Base-by-base conservation (phyloP, 208 protist genomes). In the Crithidia bombi region DNA sequence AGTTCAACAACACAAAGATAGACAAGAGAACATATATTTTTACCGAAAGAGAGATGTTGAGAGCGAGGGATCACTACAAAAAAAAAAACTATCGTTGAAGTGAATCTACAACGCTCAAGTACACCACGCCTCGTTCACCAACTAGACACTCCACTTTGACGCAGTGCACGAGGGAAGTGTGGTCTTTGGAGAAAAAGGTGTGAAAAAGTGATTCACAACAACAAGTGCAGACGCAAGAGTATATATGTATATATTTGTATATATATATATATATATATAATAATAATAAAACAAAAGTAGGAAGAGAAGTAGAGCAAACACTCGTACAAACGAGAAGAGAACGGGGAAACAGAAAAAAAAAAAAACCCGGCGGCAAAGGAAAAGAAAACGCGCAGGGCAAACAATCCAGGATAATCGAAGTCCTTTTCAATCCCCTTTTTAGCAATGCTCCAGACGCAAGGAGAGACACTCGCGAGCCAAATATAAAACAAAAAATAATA, bases 131-230 rank as follows among this genome's bases (percentile, higher is more conserved):
- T 39, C 32, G 55, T 33, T 61, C n/a, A n/a, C n/a, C n/a, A n/a
- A n/a, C n/a, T 11, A 7, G n/a, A 15, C n/a, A 44, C 55, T 61
- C 19, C 55, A 61, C 36, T 61, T 61, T 61, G 55, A 61, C 44
- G 32, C 30, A 26, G 49, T 43, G 15, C 33, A 46, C 9, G 26
- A n/a, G n/a, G n/a, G n/a, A n/a, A n/a, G n/a, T n/a, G n/a, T n/a
- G 5, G 4, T 47, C 43, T n/a, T 47, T 21, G 21, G 2, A 23
- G 7, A 51, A 30, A 5, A 56, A 19, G 44, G 6, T 14, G 6
- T 49, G 44, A 59, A 43, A 43, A 17, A 39, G 11, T 23, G 32
- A 7, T 30, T 0, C n/a, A 9, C 12, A 9, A 15, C 23, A 9
- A n/a, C n/a, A n/a, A n/a, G n/a, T n/a, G n/a, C n/a, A n/a, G n/a